Base-by-base conservation (phyloP, 139 green algal species). In the Picochlorum sp. region DNA sequence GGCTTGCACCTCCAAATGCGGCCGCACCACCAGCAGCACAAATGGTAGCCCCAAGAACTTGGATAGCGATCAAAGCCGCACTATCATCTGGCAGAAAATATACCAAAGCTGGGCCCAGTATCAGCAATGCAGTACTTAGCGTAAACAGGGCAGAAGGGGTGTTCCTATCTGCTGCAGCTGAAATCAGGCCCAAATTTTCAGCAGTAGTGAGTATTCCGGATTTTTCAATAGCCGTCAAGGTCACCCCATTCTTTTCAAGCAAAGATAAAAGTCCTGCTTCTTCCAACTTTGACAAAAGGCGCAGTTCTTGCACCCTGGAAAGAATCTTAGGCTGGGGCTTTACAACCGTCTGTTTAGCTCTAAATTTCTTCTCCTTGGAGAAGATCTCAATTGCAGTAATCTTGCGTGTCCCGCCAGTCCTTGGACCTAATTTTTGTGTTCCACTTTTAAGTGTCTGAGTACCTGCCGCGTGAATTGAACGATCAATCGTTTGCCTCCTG, bases 161-260 rank as follows among this genome's bases (percentile, higher is more conserved):
- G 59, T 64, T 75, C 55, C 69, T 65, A 62, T 84, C 75, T 18
- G 61, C 63, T n/a, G 74, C 70, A 12, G 65, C 57, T 20, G 70
- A 72, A 14, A 86, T 35, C 5, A 86, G 44, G n/a, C 79, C 79
- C 16, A 85, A 30, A 3, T 68, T 69, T 33, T 85, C 78, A 7
- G 79, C 83, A n/a, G 72, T 89, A 32, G 63, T 78, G 26, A 90
- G 74, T 40, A 88, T 62, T 18, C 83, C 83, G 26, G 67, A 69
- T 55, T 81, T 64, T 64, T 90, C 83, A 40, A 90, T 86, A 40
- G 66, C 76, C n/a, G 67, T 73, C 25, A 90, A 67, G 3, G 83
- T 86, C 0, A 90, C 40, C 32, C 82, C 82, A 33, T 55, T 67
- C n/a, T 62, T 70, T 68, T 90, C 83, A 5, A 65, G 10, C 40